These are phyloP conservation scores for Beta macrorhiza DNA, from an alignment of 179 eudicot genomes.

Conservation along the genomic window DNA sequence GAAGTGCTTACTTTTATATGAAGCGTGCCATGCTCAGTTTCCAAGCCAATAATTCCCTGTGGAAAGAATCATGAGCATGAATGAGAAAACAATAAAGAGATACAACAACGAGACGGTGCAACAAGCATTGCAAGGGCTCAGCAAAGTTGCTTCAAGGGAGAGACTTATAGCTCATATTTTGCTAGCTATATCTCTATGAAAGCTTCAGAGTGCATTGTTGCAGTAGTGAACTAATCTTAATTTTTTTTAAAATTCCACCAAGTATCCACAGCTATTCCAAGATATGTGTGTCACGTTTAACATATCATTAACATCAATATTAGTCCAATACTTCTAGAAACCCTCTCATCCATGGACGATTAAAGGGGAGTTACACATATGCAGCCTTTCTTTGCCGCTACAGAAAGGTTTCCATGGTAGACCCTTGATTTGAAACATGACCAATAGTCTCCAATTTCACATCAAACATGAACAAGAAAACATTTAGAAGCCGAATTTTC, in stretches of 20 bases:
- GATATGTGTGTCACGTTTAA: neutral
- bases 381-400: neutral
- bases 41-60: constrained; percentile 83
- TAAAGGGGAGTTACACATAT: neutral
- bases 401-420: neutral
- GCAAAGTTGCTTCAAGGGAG: neutral
- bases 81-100: neutral
- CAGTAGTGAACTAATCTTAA: neutral
- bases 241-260: neutral
- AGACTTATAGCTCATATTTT: neutral
- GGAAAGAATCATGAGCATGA: neutral
- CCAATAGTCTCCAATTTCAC: neutral
- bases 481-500: neutral
- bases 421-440: neutral
- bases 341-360: neutral
- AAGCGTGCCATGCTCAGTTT: constrained; percentile 71
- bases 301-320: neutral
- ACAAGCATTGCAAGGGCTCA: neutral
- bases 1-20: constrained; percentile 65
- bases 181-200: neutral
- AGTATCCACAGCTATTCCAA: neutral
- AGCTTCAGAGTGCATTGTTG: neutral
- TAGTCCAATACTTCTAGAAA: neutral
- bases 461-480: neutral
- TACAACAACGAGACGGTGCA: neutral